Base-by-base conservation (phyloP, 257 asterid species). In the Lithospermum erythrorhizon region DNA sequence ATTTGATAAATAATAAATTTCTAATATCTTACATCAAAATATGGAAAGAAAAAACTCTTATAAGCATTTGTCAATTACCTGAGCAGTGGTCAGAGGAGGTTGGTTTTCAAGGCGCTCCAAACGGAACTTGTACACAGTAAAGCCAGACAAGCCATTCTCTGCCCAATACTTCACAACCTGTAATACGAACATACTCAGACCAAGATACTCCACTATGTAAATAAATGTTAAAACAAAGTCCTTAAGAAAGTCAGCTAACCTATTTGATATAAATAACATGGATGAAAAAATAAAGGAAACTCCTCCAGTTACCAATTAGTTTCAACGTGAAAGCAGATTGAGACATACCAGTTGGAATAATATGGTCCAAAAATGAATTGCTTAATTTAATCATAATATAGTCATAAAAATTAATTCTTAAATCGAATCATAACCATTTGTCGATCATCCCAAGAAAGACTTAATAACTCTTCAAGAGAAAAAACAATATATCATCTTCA, bases 101-200 rank as follows among this genome's bases (percentile, higher is more conserved):
- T 91, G 96, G 52, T 93, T 96, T 27, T 82, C 89, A n/a, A 81
- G 61, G 37, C 98, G 83, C 74, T 69, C 81, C 63, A 91, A 73
- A 11, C 80, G 79, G 55, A 76, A 91, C 62, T 87, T 87, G 70
- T 61, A 91, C 17, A 91, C 95, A 0, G 90, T 87, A 70, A 76
- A 91, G 8, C 98, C 95, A 45, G 96, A 87, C 20, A 87, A 81
- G 60, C 96, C 98, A 66, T 81, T 78, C 67, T 87, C 96, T 1
- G 94, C 94, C 98, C 98, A 91, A 67, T 83, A 76, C 4, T 71
- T 67, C 11, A 70, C 75, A 56, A 90, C 96, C 98, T 90, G 72
- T 6, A 13, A 23, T 22, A 24, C 13, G 59, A 53, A 56, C 14
- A 23, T 23, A 41, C 49, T 41, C 18, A 41, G 49, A 41, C 49